These are phyloP conservation scores for Ascochyta clinopodiicola DNA, from an alignment of 2,329 filamentous ascomycete genomes.

Conservation along the genomic window DNA sequence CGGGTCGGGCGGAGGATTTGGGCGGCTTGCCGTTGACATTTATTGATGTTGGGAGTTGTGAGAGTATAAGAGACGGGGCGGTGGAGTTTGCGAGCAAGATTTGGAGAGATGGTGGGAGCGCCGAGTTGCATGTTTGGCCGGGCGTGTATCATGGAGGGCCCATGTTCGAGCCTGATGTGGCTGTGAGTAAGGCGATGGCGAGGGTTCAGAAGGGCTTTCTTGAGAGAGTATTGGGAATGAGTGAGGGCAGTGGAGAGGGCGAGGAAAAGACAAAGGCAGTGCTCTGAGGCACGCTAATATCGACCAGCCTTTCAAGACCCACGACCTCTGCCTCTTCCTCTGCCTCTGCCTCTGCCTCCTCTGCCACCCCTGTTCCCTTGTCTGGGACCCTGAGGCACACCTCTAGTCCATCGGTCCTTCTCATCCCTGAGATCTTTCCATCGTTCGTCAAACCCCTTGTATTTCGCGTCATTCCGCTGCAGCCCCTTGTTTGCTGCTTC, in stretches of 20 bases:
- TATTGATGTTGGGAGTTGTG: slow-evolving; percentile 54
- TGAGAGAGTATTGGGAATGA: background rate
- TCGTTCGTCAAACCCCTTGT: slow-evolving; percentile 45
- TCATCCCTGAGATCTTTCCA: slow-evolving; percentile 47
- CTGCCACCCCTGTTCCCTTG: slow-evolving; percentile 16
- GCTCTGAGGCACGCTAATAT: background rate
- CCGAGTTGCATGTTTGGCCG: slow-evolving; percentile 55
- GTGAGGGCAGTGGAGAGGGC: background rate
- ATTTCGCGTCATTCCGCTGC: slow-evolving; percentile 17
- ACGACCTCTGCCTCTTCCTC: slow-evolving; percentile 6
- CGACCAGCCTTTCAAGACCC: background rate
- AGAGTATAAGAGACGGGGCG: slow-evolving; percentile 54
- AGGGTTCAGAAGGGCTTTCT: background rate
- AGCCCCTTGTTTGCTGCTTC: slow-evolving; percentile 24
- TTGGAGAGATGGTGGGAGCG: slow-evolving; percentile 51
- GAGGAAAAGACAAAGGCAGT: background rate
- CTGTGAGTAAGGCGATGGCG: background rate
- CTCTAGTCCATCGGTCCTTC: slow-evolving; percentile 28
- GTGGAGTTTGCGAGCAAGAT: slow-evolving; percentile 51
- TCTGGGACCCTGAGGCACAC: slow-evolving; percentile 15
- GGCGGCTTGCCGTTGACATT: slow-evolving; percentile 52
- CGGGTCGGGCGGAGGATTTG: slow-evolving; percentile 43
- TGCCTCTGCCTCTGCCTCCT: slow-evolving; percentile 22
- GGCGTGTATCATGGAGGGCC: slow-evolving; percentile 29
- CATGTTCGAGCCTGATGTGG: slow-evolving; percentile 8